Base-by-base conservation (phyloP, 2,329 filamentous ascomycete genomes). In the Alternaria gaisen region DNA sequence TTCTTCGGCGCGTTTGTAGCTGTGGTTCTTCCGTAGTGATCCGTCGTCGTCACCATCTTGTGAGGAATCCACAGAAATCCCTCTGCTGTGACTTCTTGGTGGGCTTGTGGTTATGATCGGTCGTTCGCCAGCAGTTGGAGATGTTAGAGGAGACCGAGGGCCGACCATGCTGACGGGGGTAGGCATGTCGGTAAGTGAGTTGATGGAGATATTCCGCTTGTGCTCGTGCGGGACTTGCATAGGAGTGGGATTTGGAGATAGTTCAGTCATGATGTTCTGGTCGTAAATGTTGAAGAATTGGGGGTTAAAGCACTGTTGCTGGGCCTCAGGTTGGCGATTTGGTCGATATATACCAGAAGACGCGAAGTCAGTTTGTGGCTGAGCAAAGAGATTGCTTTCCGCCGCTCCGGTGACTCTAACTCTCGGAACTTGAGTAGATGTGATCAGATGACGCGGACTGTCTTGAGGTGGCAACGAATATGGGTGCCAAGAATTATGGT, bases 1-100 rank as follows among this genome's bases (percentile, higher is more conserved):
- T 70, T 87, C 85, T 61, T 79, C 78, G 51, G 72, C 63, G 34
- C 79, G 77, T 61, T 80, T 80, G 66, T 76, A 79, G 26, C 75
- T 70, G 66, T 77, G 69, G 56, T 79, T 78, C 62, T 74, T 75
- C 52, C 74, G 75, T 43, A 74, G 71, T 11, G 74, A 74, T 52
- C 68, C 67, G 58, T 69, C 66, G 16, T 76, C 71, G 28, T 76
- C 73, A 24, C 63, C 72, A 53, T 72, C 70, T 59, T 70, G 66
- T 16, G 73, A 76, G n/a, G 72, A 73, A 12, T 72, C 72, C 32
- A 75, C 71, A 26, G 76, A 78, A 1, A 56, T 26, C 7, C 67
- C 65, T 28, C 72, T 68, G 44, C 61, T 61, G 30, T 66, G 71
- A 34, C 42, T 65, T 18, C 48, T 46, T 5, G 59, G 63, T 8